Evolutionary conservation across 83 land plant genomes (phyloP), one percentile per base, ranked within the genome.

Genomic region (Thuja plicata): DNA sequence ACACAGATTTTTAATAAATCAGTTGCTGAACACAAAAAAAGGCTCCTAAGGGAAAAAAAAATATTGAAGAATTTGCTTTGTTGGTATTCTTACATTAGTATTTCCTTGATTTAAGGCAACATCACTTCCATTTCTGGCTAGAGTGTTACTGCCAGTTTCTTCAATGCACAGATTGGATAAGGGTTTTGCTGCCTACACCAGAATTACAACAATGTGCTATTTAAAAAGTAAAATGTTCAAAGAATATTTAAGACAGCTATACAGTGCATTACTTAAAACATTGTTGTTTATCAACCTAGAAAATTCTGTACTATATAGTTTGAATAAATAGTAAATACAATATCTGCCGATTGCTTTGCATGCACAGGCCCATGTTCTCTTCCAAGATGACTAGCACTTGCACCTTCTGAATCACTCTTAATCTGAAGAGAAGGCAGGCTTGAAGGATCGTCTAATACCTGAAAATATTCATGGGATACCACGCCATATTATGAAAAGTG

Each of bases 171-270:
- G 38, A 52, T 87, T 87, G 60, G 78, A 37, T n/a, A 87, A 86
- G 40, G 87, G 11, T 40, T 88, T 88, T 73, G 76, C 92, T 81
- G 88, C 92, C 93, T 90, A 15, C 84, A 88, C 8, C 70, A 62
- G 70, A 62, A 21, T 21, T 21, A 21, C n/a, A 62, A 21, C 70
- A 62, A 62, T 21, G 27, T 24, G n/a, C 70, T 21, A 62, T 21
- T 62, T 21, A 24, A 5, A 62, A 62, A 21, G 27, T 24, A 62
- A 24, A 62, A 62, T 62, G 70, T 24, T 24, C 27, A 62, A 62
- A 62, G 0, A 62, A 62, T 17, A 57, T 57, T 27, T 62, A 21
- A 62, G 66, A 57, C 66, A 62, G n/a, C 4, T 17, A 57, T 57
- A 16, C 66, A 62, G 27, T 21, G 27, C 6, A 21, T 24, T 4